These are phyloP conservation scores for Astrothelium subdiscretum DNA, from an alignment of 495 filamentous ascomycete species.

Conservation along the genomic window DNA sequence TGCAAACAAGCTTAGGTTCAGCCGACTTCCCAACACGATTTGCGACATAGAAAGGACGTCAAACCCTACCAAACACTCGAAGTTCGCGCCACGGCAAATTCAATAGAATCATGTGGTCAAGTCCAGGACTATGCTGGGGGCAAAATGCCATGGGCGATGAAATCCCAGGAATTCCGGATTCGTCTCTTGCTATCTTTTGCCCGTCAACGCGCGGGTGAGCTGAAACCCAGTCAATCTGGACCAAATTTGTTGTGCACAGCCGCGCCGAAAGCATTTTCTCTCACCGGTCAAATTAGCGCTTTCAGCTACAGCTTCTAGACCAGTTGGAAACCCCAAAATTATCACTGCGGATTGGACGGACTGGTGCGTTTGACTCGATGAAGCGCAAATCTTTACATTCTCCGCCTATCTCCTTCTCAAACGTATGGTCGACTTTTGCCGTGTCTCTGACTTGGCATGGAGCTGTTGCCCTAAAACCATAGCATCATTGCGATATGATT, in stretches of 20 bases:
- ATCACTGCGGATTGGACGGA: neutral
- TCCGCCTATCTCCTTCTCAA: neutral
- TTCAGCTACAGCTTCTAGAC: neutral
- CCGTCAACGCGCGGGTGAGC: too few relatives aligned
- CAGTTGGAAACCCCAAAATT: neutral
- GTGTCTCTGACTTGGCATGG: neutral
- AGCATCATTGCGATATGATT: neutral
- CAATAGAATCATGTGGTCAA: too few relatives aligned
- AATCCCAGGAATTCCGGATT: too few relatives aligned
- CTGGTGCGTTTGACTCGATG: neutral
- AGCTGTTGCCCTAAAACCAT: neutral
- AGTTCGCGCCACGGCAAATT: too few relatives aligned
- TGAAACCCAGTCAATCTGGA: neutral
- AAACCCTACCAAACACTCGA: too few relatives aligned
- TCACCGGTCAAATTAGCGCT: neutral
- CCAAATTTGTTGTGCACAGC: neutral
- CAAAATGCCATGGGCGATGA: too few relatives aligned
- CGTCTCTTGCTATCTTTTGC: too few relatives aligned
- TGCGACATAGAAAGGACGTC: too few relatives aligned
- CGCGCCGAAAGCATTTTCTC: neutral
- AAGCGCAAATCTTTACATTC: neutral
- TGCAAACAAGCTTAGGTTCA: too few relatives aligned
- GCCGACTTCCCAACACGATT: too few relatives aligned
- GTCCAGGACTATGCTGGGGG: too few relatives aligned
- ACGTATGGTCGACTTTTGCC: neutral